Evolutionary conservation across 164 flowering plant genomes (phyloP).

Genomic region (Buxus sempervirens): DNA sequence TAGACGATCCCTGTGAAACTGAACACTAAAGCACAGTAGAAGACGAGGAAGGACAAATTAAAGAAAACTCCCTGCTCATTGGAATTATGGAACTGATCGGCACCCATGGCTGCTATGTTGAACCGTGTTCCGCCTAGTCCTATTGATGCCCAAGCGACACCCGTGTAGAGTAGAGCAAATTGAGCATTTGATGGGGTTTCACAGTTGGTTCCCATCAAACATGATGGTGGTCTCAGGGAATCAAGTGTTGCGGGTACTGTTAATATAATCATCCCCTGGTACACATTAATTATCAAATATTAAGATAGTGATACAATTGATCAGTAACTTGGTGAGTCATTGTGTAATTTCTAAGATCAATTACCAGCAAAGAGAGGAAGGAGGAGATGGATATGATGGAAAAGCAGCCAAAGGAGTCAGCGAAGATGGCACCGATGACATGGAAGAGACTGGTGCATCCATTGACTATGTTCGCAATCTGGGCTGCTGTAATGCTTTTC

Average conservation of each 20-base stretch:
- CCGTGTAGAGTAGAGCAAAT: neutral
- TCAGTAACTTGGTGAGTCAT: neutral
- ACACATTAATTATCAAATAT: too few relatives aligned
- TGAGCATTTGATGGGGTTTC: slow-evolving; percentile 9
- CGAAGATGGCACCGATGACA: slow-evolving; percentile 35
- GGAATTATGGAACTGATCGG: slow-evolving; percentile 35
- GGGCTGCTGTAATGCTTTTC: slow-evolving; percentile 37
- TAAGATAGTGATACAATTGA: too few relatives aligned
- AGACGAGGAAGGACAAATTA: slow-evolving; percentile 44
- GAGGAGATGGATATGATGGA: slow-evolving; percentile 29
- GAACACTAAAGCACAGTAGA: slow-evolving; percentile 13
- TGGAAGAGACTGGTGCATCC: slow-evolving; percentile 34
- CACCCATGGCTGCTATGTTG: slow-evolving; percentile 43
- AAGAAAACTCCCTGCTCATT: slow-evolving; percentile 38
- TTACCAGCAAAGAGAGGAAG: slow-evolving; percentile 36
- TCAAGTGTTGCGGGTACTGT: slow-evolving; percentile 12
- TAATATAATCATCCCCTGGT: slow-evolving; percentile 22
- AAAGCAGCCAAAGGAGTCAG: slow-evolving; percentile 47
- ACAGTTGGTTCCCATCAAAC: slow-evolving; percentile 5
- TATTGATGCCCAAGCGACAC: neutral
- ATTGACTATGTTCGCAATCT: slow-evolving; percentile 30
- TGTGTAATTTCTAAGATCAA: neutral
- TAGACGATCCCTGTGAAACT: slow-evolving; percentile 39
- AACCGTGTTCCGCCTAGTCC: slow-evolving; percentile 37
- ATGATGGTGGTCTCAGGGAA: slow-evolving; percentile 27